These are phyloP conservation scores for Magnolia changhungtana DNA, from an alignment of 164 flowering plant species.

Conservation along the genomic window DNA sequence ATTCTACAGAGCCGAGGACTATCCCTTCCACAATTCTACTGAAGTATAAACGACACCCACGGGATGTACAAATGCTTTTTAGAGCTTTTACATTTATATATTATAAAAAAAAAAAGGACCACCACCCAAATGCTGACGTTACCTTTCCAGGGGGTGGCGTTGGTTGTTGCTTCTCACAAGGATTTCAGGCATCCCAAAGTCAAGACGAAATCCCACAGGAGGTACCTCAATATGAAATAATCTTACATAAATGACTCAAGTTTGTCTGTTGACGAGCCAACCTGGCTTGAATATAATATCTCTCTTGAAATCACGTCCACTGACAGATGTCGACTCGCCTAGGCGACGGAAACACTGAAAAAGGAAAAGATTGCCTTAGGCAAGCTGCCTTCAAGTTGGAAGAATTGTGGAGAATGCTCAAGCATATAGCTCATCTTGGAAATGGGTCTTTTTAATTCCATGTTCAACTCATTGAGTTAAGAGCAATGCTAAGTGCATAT, in stretches of 20 bases:
- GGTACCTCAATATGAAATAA: no score
- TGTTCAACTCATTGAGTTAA: not conserved
- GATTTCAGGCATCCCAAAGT: not conserved
- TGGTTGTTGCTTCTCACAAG: not conserved
- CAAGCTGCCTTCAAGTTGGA: no score
- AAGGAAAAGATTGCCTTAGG: not conserved
- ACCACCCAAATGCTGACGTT: not conserved
- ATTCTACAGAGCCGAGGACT: no score
- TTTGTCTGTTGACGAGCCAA: conserved; percentile 50
- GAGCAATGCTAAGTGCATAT: not conserved
- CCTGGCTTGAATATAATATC: conserved; percentile 75
- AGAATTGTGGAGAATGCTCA: not conserved
- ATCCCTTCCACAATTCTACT: no score
- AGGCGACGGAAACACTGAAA: conserved; percentile 90
- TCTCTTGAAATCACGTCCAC: conserved; percentile 68
- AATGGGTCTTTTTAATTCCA: not conserved
- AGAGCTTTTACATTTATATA: not conserved
- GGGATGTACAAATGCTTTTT: no score
- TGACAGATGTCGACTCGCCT: conserved; percentile 81
- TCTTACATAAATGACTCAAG: not conserved
- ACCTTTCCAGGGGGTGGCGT: not conserved
- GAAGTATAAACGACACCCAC: no score
- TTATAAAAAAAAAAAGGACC: not conserved
- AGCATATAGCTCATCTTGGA: no score
- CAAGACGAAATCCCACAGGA: not conserved